Conservation (phyloP, 2,329 filamentous ascomycete species). For the Periconia digitata region DNA sequence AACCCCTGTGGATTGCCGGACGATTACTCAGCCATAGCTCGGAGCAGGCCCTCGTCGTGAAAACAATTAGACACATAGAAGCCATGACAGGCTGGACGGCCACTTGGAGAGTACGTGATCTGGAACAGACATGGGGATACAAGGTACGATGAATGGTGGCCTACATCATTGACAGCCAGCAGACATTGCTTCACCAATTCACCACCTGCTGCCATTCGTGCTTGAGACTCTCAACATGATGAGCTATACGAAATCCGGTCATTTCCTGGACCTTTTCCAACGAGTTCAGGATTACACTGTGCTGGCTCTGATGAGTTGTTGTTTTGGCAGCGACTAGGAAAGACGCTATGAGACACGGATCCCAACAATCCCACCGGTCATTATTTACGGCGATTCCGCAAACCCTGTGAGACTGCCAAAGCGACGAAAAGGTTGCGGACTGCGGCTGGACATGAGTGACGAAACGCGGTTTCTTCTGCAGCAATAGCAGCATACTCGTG, state of each 20-base stretch:
- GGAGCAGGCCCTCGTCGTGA: constrained; percentile 43
- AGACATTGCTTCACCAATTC: constrained; percentile 14
- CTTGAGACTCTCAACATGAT: constrained; percentile 15
- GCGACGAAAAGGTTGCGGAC: constrained; percentile 43
- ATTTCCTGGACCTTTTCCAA: constrained; percentile 43
- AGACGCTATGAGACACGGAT: constrained; percentile 51
- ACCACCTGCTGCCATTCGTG: constrained; percentile 24
- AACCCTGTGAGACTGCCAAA: constrained; percentile 54
- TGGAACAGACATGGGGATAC: constrained; percentile 45
- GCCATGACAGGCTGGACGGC: constrained; percentile 57
- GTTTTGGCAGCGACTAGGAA: constrained; percentile 49
- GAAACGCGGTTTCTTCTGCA: constrained; percentile 53
- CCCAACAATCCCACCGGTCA: constrained; percentile 50
- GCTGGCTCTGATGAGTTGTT: constrained; percentile 55
- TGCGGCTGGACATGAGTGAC: constrained; percentile 38
- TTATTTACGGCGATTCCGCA: constrained; percentile 56
- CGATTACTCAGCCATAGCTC: constrained; percentile 55
- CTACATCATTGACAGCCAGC: neutral
- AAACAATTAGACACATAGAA: constrained; percentile 55
- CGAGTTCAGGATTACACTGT: constrained; percentile 45
- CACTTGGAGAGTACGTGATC: constrained; percentile 56
- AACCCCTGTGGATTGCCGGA: constrained; percentile 60
- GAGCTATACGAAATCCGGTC: constrained; percentile 46
- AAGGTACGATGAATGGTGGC: constrained; percentile 15
- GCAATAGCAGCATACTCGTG: constrained; percentile 56